phyloP scores from a whole-genome alignment of 805 yeast species.

The Nakazawaea molendinolei region DNA sequence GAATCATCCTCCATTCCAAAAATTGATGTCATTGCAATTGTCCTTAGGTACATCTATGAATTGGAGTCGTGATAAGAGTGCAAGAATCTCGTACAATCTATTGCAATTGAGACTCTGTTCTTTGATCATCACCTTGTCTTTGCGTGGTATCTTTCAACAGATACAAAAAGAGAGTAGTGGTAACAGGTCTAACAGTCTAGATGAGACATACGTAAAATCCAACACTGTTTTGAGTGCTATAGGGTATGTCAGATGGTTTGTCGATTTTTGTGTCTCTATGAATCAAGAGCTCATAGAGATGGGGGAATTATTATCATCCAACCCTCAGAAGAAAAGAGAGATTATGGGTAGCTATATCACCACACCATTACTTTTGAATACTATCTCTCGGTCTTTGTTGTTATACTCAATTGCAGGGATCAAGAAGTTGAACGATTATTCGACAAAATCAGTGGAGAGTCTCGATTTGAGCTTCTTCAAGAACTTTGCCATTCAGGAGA shows the following conservation, averaged over 20 bases:
- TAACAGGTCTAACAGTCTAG: slow-evolving; percentile 29
- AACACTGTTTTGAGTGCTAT: slow-evolving; percentile 56
- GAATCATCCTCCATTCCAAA: slow-evolving; percentile 72
- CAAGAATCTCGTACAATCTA: slow-evolving; percentile 52
- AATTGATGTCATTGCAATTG: slow-evolving; percentile 62
- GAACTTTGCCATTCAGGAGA: slow-evolving; percentile 42
- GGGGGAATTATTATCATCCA: slow-evolving; percentile 19
- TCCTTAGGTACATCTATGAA: slow-evolving; percentile 45
- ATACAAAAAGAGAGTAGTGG: slow-evolving; percentile 44
- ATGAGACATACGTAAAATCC: slow-evolving; percentile 50
- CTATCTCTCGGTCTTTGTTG: slow-evolving; percentile 63
- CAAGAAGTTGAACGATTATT: slow-evolving; percentile 51
- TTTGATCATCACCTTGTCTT: slow-evolving; percentile 59
- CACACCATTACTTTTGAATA: slow-evolving; percentile 55
- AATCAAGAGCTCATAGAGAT: slow-evolving; percentile 66
- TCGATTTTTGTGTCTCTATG: slow-evolving; percentile 66
- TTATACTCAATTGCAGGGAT: slow-evolving; percentile 62
- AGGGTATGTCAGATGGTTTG: slow-evolving; percentile 84
- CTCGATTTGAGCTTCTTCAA: slow-evolving; percentile 26
- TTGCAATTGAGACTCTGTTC: slow-evolving; percentile 66
- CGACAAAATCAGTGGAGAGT: slow-evolving; percentile 51
- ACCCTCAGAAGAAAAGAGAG: slow-evolving; percentile 17
- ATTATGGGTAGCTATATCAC: slow-evolving; percentile 30
- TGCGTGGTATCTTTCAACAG: slow-evolving; percentile 57
- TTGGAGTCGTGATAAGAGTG: slow-evolving; percentile 33